Base-by-base conservation (phyloP, 257 asterid species). In the Jasminum sambac region DNA sequence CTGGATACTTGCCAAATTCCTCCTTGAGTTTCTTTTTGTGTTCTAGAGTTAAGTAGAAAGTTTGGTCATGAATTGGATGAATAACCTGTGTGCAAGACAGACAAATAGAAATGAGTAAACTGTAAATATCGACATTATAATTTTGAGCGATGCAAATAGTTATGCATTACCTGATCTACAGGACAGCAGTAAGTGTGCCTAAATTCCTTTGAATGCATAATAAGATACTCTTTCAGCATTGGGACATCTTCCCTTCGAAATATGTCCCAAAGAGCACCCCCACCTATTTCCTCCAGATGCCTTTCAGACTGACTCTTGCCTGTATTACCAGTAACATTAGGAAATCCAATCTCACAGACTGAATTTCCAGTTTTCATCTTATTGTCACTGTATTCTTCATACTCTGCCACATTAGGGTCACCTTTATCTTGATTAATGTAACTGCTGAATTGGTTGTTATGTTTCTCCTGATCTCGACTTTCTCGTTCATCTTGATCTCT, bases 241-340 rank as follows among this genome's bases (percentile, higher is more conserved):
- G 92, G 88, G 59, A 91, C 90, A 42, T 94, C 98, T 83, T 91
- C 96, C 77, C 98, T 84, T 73, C 96, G 78, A 66, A 91, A 94
- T 66, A 94, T 94, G 76, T 94, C 97, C 97, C 98, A 94, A 63
- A 94, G 85, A 39, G 98, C 98, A 62, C 92, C 88, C 46, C 92
- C 88, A 12, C 91, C 88, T 25, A 55, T 74, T 40, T 60, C 76
- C 25, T 79, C 77, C 63, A 83, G 59, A 38, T 68, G 64, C 44
- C 62, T 77, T 72, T 59, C 69, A 58, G 36, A 50, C 37, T 21
- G 36, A 38, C 59, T 24, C 23, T 52, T 21, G 25, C 59, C 46
- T 61, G 41, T 38, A 38, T 42, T 13, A 37, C 57, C 41, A 44
- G 2, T 9, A n/a, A 38, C 7, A 67, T 46, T 26, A 11, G 60